Evolutionary conservation across 345 rosid genomes (phyloP), one percentile per base, ranked within the genome.

Genomic region (Kandelia obovata): DNA sequence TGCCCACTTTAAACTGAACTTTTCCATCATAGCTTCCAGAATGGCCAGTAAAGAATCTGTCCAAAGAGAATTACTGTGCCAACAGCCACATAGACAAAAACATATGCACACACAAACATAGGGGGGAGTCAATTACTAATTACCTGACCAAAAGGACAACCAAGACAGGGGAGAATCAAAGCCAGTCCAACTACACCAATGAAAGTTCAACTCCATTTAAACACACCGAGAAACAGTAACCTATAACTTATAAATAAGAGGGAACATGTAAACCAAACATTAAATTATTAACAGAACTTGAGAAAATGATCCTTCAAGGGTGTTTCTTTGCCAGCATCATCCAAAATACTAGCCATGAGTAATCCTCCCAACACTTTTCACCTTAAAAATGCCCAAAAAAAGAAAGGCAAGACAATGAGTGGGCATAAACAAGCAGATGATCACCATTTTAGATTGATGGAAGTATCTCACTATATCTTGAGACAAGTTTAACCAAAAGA

Each of bases 171-270:
- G 80, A 70, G 69, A 98, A 98, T 68, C 21, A 96, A 98, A 27
- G 88, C 58, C 71, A 96, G 93, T 65, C 99, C 99, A 69, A 90
- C 91, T 64, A 85, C 65, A 27, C 99, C 99, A 19, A 96, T 87
- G 72, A 92, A 96, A 66, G 98, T 96, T 64, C 98, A 72, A 96
- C 94, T 69, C 99, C 99, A 70, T 92, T 96, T 77, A 96, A 77
- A 62, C 99, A 87, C 60, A 92, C 98, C 99, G 90, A 75, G 70
- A 62, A 61, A 21, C 32, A 35, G 57, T 46, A 55, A 75, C 70
- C 32, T 15, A 32, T 46, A 55, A 73, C 70, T 37, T 16, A 46
- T 10, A 39, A 34, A 2, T 64, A 64, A 71, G 62, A 31, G 46
- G 46, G 46, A 34, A 63, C 46, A 53, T 10, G 11, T 53, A 19